Percentiles rank a stretch among this genome's conserved stretches.
phyloP scores from a whole-genome alignment of 768 basidiomycete genomes.

The Leucogyrophana mollusca region DNA sequence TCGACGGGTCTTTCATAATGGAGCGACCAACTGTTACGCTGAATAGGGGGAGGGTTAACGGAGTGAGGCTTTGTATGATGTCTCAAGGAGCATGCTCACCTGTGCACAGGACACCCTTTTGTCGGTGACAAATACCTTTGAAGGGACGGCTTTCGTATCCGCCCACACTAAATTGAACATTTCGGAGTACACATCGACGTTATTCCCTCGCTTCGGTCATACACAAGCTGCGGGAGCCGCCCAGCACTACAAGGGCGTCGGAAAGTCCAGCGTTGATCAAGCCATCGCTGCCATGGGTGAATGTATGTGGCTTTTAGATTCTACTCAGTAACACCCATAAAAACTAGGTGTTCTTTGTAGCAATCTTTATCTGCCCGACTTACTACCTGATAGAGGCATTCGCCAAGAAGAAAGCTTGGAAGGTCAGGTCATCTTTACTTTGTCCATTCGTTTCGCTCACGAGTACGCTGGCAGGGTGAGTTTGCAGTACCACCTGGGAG shows the following conservation, averaged over 20 bases:
- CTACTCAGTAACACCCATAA: too few relatives aligned
- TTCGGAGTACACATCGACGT: background rate
- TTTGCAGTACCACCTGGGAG: slow-evolving; percentile 8
- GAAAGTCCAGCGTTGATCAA: background rate
- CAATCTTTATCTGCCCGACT: slow-evolving; percentile 10
- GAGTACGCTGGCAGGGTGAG: slow-evolving; percentile 1
- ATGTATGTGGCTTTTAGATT: background rate
- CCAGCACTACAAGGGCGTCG: background rate
- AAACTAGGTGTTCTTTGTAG: background rate
- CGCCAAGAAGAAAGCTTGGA: background rate
- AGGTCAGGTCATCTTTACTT: background rate
- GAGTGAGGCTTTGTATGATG: slow-evolving; percentile 15
- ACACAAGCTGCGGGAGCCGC: background rate
- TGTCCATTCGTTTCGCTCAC: background rate
- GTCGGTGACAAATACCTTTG: slow-evolving; percentile 7
- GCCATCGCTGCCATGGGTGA: background rate
- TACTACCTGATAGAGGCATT: slow-evolving; percentile 7
- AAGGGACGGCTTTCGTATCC: slow-evolving; percentile 1
- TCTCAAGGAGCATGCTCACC: background rate
- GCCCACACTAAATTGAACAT: background rate
- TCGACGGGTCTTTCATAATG: slow-evolving; percentile 28
- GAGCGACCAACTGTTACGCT: slow-evolving; percentile 25
- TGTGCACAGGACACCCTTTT: background rate
- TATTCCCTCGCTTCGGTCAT: background rate
- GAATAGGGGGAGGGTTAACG: slow-evolving; percentile 22